Evolutionary conservation across 208 protist species (phyloP).

Genomic region (Trypanosoma avium): DNA sequence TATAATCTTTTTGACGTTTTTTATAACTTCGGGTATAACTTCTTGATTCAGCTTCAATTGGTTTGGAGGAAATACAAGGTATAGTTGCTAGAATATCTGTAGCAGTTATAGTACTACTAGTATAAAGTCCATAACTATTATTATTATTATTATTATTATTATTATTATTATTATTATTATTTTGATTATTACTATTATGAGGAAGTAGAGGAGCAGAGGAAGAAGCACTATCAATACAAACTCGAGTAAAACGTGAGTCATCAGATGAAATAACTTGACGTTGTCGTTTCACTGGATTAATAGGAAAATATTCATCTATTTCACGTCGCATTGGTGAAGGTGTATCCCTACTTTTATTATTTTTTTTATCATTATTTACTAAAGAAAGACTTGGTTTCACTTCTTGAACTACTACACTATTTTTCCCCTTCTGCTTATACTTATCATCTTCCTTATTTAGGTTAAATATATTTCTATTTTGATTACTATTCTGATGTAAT

Average conservation of each 20-base stretch:
- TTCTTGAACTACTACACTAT: too few species aligned
- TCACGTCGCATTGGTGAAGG: constrained; percentile 36
- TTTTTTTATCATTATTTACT: too few species aligned
- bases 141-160: too few species aligned
- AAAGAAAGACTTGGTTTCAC: too few species aligned
- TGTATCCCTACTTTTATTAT: background rate
- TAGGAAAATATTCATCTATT: constrained; percentile 41
- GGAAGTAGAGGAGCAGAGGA: too few species aligned
- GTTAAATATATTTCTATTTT: too few species aligned
- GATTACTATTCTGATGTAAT: too few species aligned
- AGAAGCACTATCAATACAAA: background rate
- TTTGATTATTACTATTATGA: too few species aligned
- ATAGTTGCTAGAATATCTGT: constrained; percentile 33
- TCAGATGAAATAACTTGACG: background rate
- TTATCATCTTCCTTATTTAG: too few species aligned
- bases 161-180: background rate
- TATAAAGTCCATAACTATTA: too few species aligned
- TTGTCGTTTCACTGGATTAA: constrained; percentile 4
- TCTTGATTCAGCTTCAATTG: background rate
- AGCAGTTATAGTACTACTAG: constrained; percentile 7
- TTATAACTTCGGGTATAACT: constrained; percentile 19
- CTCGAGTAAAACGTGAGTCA: background rate
- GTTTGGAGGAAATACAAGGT: constrained; percentile 16
- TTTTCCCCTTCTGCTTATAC: too few species aligned
- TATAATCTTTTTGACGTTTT: constrained; percentile 15